Evolutionary conservation across 805 yeast genomes (phyloP).

Genomic region (Wickerhamiella occidentalis): DNA sequence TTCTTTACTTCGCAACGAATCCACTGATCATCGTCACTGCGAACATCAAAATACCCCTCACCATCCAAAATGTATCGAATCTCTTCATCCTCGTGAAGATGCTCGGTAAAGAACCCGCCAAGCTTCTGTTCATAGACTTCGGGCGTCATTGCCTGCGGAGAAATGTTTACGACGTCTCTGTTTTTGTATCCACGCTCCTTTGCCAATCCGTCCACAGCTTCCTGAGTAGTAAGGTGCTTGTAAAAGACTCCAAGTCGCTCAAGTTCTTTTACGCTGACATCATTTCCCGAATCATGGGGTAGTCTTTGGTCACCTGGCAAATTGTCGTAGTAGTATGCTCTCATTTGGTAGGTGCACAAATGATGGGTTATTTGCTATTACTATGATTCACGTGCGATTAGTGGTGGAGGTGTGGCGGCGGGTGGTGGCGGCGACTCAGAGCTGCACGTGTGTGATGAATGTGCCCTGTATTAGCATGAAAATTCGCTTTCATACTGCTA

Average conservation of each 20-base stretch:
- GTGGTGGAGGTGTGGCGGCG: not conserved
- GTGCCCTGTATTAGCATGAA: too few relatives aligned
- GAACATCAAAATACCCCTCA: constrained; percentile 81
- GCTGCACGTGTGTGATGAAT: too few relatives aligned
- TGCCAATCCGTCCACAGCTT: constrained; percentile 56
- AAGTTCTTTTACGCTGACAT: constrained; percentile 41
- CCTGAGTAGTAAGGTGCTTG: constrained; percentile 36
- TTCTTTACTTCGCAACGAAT: constrained; percentile 52
- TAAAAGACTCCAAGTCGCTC: constrained; percentile 57
- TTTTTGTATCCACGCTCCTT: constrained; percentile 60
- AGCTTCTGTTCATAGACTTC: constrained; percentile 55
- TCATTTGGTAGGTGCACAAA: constrained; percentile 14
- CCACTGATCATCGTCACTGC: constrained; percentile 58
- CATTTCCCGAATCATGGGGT: constrained; percentile 38
- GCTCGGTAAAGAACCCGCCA: constrained; percentile 64
- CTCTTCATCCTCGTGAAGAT: constrained; percentile 94
- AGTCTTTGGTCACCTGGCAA: constrained; percentile 21
- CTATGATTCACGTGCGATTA: not conserved
- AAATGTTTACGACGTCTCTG: constrained; percentile 57
- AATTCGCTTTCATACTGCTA: too few relatives aligned
- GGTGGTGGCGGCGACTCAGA: too few relatives aligned
- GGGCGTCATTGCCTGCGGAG: constrained; percentile 42
- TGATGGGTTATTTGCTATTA: not conserved
- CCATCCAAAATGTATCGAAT: constrained; percentile 84
- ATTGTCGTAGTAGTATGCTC: constrained; percentile 20